Evolutionary conservation across 2,329 filamentous ascomycete species (phyloP).

Genomic region (Pseudofabraea citricarpa): DNA sequence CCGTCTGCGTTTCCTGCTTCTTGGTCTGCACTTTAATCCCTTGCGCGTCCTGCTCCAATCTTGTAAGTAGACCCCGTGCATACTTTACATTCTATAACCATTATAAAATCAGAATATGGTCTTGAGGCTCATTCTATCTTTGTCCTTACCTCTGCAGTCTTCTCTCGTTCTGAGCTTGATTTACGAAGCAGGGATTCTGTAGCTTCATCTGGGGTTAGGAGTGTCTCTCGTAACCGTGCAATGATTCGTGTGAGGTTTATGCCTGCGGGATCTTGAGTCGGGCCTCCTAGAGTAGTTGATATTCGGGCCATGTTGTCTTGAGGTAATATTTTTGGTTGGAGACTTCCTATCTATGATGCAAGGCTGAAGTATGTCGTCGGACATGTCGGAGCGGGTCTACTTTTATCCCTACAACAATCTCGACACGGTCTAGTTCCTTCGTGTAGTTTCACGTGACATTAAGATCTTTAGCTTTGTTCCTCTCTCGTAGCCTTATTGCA

Average conservation of each 20-base stretch:
- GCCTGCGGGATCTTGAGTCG: slow-evolving; percentile 14
- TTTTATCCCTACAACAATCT: no score
- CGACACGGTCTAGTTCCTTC: no score
- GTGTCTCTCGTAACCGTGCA: slow-evolving; percentile 57
- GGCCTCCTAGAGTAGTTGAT: slow-evolving; percentile 11
- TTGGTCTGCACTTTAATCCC: slow-evolving; percentile 52
- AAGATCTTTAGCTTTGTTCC: no score
- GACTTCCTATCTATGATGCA: no score
- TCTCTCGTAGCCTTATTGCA: no score
- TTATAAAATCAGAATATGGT: neutral
- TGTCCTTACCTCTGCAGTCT: slow-evolving; percentile 41
- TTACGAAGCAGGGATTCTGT: slow-evolving; percentile 51
- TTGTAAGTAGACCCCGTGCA: slow-evolving; percentile 63
- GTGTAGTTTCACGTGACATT: no score
- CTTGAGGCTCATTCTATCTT: slow-evolving; percentile 2
- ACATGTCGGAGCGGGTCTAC: no score
- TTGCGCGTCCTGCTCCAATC: slow-evolving; percentile 64
- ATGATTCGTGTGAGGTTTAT: slow-evolving; percentile 59
- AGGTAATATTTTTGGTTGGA: no score
- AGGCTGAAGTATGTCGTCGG: no score
- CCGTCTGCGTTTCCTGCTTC: slow-evolving; percentile 56
- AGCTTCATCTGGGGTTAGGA: slow-evolving; percentile 58
- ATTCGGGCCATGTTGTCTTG: slow-evolving; percentile 22
- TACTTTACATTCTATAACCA: slow-evolving; percentile 61
- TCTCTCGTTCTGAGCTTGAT: slow-evolving; percentile 63